Conservation (phyloP, 352 stramenopile species). For the Pythium plurisporium region DNA sequence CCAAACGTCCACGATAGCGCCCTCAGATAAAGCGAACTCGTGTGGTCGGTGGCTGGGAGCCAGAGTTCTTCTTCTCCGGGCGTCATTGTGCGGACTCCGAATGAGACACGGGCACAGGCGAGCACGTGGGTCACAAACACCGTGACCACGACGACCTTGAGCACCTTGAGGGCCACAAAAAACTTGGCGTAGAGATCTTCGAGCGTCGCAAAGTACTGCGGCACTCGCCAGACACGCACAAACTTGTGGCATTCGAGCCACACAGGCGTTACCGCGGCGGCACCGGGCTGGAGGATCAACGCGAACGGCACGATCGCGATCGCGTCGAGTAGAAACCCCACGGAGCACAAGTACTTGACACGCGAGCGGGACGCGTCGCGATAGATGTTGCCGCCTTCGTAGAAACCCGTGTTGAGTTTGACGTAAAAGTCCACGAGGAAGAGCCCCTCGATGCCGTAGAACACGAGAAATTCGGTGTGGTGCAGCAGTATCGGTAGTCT, state of each 20-base stretch:
- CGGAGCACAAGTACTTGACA: conserved; percentile 36
- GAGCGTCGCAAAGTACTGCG: conserved; percentile 41
- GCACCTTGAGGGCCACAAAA: conserved; percentile 45
- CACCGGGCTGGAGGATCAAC: conserved; percentile 10
- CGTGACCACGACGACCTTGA: conserved; percentile 39
- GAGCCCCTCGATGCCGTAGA: conserved; percentile 38
- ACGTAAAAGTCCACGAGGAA: conserved; percentile 55
- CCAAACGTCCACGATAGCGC: conserved; percentile 54
- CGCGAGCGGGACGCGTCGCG: conserved; percentile 35
- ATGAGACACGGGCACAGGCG: conserved; percentile 40
- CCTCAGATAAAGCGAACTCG: conserved; percentile 25
- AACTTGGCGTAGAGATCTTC: conserved; percentile 50
- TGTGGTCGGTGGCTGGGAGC: conserved; percentile 1
- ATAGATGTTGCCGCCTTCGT: conserved; percentile 47
- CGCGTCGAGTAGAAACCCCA: conserved; percentile 40
- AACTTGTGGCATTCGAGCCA: conserved; percentile 58
- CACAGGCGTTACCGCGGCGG: neutral
- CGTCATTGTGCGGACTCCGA: conserved; percentile 19
- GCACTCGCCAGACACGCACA: conserved; percentile 36
- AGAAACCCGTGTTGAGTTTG: conserved; percentile 54
- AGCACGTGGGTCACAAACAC: conserved; percentile 45
- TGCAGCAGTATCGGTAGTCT: conserved; percentile 11
- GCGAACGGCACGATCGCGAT: conserved; percentile 39
- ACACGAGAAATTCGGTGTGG: conserved; percentile 15
- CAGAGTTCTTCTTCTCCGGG: conserved; percentile 21